Percentiles rank a stretch among this genome's conserved stretches.
phyloP scores from a whole-genome alignment of 1,139 yeast species.

The Candida glucosophila region DNA sequence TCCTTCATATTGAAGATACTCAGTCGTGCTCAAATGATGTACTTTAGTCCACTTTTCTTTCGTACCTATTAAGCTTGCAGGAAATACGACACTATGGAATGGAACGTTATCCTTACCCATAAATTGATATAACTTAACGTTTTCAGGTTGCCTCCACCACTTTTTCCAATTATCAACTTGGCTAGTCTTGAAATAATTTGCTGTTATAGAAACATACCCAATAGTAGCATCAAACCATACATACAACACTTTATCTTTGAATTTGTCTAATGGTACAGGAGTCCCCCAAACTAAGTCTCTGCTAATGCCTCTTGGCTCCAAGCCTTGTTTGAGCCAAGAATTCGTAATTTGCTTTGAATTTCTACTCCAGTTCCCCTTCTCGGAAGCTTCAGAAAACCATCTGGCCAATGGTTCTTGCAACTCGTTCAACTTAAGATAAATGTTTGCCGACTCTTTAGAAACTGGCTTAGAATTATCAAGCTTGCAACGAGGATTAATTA shows the following conservation, averaged over 20 bases:
- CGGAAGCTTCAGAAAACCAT: conserved; percentile 67
- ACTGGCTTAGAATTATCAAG: conserved; percentile 77
- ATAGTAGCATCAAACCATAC: conserved; percentile 99
- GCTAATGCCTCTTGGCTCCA: conserved; percentile 91
- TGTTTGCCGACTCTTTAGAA: conserved; percentile 74
- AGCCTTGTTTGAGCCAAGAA: conserved; percentile 91
- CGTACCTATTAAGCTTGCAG: conserved; percentile 86
- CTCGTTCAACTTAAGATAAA: conserved; percentile 75
- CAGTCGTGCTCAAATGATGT: conserved; percentile 89
- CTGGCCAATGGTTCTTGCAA: conserved; percentile 63
- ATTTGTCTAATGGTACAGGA: conserved; percentile 84
- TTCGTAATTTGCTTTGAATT: conserved; percentile 82
- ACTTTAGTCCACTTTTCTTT: conserved; percentile 82
- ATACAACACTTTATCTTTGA: conserved; percentile 80
- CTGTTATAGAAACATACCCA: conserved; percentile 94
- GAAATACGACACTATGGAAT: conserved; percentile 97
- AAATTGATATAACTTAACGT: conserved; percentile 82
- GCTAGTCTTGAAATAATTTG: conserved; percentile 63
- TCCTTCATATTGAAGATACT: conserved; percentile 92
- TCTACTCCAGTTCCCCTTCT: conserved; percentile 81
- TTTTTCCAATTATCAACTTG: conserved; percentile 51
- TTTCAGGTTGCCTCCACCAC: conserved; percentile 90
- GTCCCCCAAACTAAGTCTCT: conserved; percentile 98
- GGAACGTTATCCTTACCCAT: conserved; percentile 99
- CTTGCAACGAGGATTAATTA: conserved; percentile 92